These are phyloP conservation scores for Plantago lanceolata DNA, from an alignment of 305 asterid species.

Conservation along the genomic window DNA sequence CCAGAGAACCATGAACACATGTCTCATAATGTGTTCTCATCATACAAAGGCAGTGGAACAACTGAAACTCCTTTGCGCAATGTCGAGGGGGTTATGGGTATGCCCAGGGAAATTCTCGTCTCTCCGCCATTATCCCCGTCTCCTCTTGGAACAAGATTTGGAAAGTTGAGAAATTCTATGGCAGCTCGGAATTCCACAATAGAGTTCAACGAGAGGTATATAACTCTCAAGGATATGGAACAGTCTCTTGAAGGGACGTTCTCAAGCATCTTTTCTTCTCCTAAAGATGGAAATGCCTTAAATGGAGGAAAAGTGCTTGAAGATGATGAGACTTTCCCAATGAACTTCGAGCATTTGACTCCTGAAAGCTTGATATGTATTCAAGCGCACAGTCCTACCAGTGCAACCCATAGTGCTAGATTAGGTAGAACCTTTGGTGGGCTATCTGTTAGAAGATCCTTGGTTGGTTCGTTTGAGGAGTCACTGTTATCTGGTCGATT, in stretches of 20 bases:
- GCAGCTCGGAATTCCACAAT: slow-evolving; percentile 29
- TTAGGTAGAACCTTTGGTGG: slow-evolving; percentile 58
- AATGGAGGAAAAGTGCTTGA: slow-evolving; percentile 30
- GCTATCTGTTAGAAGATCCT: slow-evolving; percentile 66
- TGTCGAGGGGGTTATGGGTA: slow-evolving; percentile 24
- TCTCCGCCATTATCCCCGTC: slow-evolving; percentile 59
- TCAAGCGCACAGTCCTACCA: slow-evolving; percentile 34
- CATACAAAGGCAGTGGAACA: slow-evolving; percentile 35
- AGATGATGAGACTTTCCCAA: slow-evolving; percentile 41
- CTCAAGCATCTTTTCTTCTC: slow-evolving; percentile 35
- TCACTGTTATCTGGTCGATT: slow-evolving; percentile 85
- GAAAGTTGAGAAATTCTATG: slow-evolving; percentile 36
- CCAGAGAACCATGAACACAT: slow-evolving; percentile 29
- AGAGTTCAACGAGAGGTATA: slow-evolving; percentile 41
- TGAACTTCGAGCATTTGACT: slow-evolving; percentile 49
- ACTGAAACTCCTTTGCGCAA: slow-evolving; percentile 25
- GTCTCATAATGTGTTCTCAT: slow-evolving; percentile 26
- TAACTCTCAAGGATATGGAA: slow-evolving; percentile 63
- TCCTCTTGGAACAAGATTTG: slow-evolving; percentile 77
- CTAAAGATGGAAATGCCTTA: slow-evolving; percentile 30
- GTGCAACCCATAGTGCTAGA: slow-evolving; percentile 43
- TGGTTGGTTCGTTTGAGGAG: slow-evolving; percentile 94
- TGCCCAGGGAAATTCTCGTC: slow-evolving; percentile 28
- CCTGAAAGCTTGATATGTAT: slow-evolving; percentile 40
- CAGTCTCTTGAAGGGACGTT: slow-evolving; percentile 63